Evolutionary conservation across 352 stramenopile species (phyloP).

Genomic region (Globisporangium alternatum): DNA sequence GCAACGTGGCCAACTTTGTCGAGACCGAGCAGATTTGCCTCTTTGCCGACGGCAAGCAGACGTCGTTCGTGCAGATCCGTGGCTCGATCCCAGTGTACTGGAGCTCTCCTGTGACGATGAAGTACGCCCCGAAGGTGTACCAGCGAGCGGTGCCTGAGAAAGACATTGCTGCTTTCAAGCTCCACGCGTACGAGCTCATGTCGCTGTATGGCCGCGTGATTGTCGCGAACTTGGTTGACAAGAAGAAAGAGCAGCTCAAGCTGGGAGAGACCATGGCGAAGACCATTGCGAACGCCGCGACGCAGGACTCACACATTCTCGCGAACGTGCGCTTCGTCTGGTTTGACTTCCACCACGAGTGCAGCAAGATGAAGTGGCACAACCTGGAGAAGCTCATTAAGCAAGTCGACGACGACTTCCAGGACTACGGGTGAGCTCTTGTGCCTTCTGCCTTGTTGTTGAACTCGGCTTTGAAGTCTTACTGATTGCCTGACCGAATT

Average conservation of each 20-base stretch:
- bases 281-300: slow-evolving; percentile 44
- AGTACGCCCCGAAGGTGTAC: slow-evolving; percentile 92
- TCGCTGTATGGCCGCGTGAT: slow-evolving; percentile 72
- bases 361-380: slow-evolving; percentile 91
- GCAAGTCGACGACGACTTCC: slow-evolving; percentile 82
- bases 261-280: slow-evolving; percentile 91
- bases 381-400: slow-evolving; percentile 90
- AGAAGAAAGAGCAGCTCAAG: slow-evolving; percentile 92
- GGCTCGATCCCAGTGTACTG: slow-evolving; percentile 95
- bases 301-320: slow-evolving; percentile 58
- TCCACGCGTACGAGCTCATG: slow-evolving; percentile 63
- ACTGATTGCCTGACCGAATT: neutral
- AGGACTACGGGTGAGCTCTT: slow-evolving; percentile 53
- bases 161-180: slow-evolving; percentile 53
- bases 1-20: slow-evolving; percentile 94
- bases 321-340: slow-evolving; percentile 79
- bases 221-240: slow-evolving; percentile 95
- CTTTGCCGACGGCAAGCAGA: slow-evolving; percentile 48
- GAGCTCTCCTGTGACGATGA: slow-evolving; percentile 86
- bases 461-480: neutral
- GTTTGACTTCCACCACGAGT: slow-evolving; percentile 98
- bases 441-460: neutral
- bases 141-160: slow-evolving; percentile 36
- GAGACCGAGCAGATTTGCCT: slow-evolving; percentile 94
- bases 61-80: slow-evolving; percentile 83